Evolutionary conservation across 805 yeast genomes (phyloP), one percentile per base, ranked within the genome.

Genomic region (Yarrowia osloensis): DNA sequence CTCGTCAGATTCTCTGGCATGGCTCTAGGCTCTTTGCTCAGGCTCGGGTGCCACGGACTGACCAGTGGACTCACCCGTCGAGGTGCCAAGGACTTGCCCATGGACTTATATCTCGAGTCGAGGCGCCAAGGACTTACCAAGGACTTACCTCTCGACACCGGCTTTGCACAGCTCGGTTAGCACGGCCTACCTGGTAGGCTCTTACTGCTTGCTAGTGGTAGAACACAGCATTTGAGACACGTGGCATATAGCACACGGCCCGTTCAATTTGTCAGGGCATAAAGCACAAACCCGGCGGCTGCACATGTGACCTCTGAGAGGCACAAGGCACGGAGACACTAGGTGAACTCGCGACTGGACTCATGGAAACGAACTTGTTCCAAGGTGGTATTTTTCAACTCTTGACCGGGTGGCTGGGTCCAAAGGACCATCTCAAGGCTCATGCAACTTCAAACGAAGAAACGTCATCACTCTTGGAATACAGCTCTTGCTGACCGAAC

Each of bases 271-370:
- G 40, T 49, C 54, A 49, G 54, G 54, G 54, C 37, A 28, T n/a
- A 29, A 11, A 21, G 40, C 57, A 31, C 40, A 50, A 33, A 50
- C 57, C 57, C 22, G 57, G 57, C 40, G 57, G 57, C 57, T 50
- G 57, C 57, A 50, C 57, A 50, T 50, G 57, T 50, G 57, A 31
- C 55, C 12, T 17, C 35, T 6, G 13, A 46, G 24, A 12, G 26
- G 21, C 57, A 50, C 57, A 50, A 50, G 57, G 57, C 57, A 50
- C 57, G 57, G 57, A 50, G 57, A 28, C 55, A 49, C 37, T 8
- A 12, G 19, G 57, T 50, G 55, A 47, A 47, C 57, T 50, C 57
- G 57, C 57, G 57, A 50, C 57, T 50, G 24, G 57, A 50, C 57
- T 21, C 57, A 31, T 50, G 40, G 57, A 33, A 50, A 31, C 21